These are phyloP conservation scores for Dioscorea cayenensis DNA, from an alignment of 116 monocot genomes.

Conservation along the genomic window DNA sequence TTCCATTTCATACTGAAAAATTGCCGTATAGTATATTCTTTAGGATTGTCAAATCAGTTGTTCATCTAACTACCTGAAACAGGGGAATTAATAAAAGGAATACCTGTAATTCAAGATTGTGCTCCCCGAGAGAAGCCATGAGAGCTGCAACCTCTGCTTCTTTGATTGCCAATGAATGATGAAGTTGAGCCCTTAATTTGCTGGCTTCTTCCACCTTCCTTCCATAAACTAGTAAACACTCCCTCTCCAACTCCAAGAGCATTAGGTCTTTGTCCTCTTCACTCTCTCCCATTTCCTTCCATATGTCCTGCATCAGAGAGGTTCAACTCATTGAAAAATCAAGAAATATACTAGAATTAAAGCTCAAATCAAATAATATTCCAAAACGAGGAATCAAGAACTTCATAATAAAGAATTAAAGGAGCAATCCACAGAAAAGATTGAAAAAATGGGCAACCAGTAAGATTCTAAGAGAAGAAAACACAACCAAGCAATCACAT, in stretches of 20 bases:
- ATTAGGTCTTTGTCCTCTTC: slow-evolving; percentile 38
- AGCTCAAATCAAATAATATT: neutral
- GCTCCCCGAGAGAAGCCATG: slow-evolving; percentile 49
- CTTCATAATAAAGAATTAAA: no score
- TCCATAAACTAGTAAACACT: slow-evolving; percentile 53
- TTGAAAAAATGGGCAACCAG: no score
- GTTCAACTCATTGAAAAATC: neutral
- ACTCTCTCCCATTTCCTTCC: slow-evolving; percentile 59
- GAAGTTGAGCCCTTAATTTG: slow-evolving; percentile 32
- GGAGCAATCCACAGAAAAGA: no score
- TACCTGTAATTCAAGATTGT: slow-evolving; percentile 36
- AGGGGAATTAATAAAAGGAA: neutral
- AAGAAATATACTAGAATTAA: neutral
- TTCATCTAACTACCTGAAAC: neutral
- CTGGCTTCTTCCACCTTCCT: slow-evolving; percentile 51
- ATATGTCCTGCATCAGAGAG: slow-evolving; percentile 26
- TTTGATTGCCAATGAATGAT: slow-evolving; percentile 38
- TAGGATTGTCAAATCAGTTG: no score
- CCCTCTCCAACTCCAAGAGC: slow-evolving; percentile 44
- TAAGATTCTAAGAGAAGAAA: no score
- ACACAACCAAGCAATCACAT: no score
- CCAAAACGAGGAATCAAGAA: no score
- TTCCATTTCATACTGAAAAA: no score
- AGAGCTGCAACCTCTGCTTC: slow-evolving; percentile 59
- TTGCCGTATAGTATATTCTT: no score